Evolutionary conservation across 805 yeast genomes (phyloP), one percentile per base, ranked within the genome.

Genomic region (Saturnispora bothae): DNA sequence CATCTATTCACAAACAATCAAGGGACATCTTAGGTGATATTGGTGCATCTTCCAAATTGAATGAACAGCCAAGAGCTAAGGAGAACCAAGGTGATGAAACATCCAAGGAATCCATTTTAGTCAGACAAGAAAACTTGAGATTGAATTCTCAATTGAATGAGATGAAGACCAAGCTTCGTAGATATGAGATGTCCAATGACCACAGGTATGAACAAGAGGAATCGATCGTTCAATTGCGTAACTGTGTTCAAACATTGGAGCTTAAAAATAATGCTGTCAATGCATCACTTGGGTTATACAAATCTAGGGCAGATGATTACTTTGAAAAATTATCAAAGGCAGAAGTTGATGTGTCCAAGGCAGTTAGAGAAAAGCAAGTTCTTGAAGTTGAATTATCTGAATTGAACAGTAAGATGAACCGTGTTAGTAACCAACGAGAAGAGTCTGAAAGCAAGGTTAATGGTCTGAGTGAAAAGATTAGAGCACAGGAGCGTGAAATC

Each of bases 251-350:
- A 32, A 68, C 78, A 2, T 57, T 79, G 13, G 65, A 64, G 28
- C 53, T 65, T n/a, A 78, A 74, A 48, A 77, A 74, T 46, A 49
- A 53, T 2, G 78, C 83, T 22, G 59, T 84, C 22, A 53, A 64
- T 1, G 66, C 69, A 28, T 68, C 72, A 22, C 60, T 79, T 16
- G 73, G 71, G 28, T 61, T 80, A 23, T 85, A 82, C 57, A 79
- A 76, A 51, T 58, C 65, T 14, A 70, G 94, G 43, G 76, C 94
- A 25, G 88, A 83, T 26, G 81, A 78, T 43, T 81, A 83, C 53
- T 74, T 69, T 48, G 65, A 67, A 41, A 82, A 83, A 49, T 63
- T 86, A 19, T 94, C 85, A 49, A 69, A 73, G 35, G 88, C 92
- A 2, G 95, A 88, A 52, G 66, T 77, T 34, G 81, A 83, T 4